These are phyloP conservation scores for Colletotrichum filicis DNA, from an alignment of 2,329 filamentous ascomycete genomes.

Conservation along the genomic window DNA sequence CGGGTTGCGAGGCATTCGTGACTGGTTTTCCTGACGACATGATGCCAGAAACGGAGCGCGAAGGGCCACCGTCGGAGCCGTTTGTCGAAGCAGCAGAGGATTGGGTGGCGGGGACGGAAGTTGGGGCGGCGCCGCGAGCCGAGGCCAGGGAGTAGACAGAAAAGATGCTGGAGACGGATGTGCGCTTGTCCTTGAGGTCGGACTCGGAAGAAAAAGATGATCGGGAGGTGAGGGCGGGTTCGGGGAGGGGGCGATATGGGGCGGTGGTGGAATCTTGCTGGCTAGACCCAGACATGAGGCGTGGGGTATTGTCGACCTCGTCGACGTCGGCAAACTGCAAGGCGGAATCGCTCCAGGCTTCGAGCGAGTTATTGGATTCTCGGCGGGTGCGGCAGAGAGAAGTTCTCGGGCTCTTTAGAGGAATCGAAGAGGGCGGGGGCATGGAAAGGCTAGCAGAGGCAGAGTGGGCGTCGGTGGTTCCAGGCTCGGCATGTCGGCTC, in stretches of 20 bases:
- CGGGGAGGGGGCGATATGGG: conserved; percentile 54
- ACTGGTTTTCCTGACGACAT: conserved; percentile 57
- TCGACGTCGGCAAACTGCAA: conserved; percentile 58
- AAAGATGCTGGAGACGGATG: conserved; percentile 79
- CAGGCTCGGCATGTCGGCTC: conserved; percentile 68
- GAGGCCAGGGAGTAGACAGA: conserved; percentile 79
- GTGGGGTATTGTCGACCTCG: conserved; percentile 61
- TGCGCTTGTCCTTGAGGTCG: conserved; percentile 74
- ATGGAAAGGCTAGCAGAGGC: conserved; percentile 73
- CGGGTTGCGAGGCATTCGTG: conserved; percentile 56
- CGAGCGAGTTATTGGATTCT: conserved; percentile 52
- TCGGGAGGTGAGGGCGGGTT: conserved; percentile 57
- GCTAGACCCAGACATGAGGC: conserved; percentile 50
- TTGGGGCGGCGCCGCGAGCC: conserved; percentile 60
- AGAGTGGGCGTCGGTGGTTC: conserved; percentile 65
- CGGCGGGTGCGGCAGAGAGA: conserved; percentile 54
- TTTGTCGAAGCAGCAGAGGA: conserved; percentile 64
- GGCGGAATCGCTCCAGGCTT: conserved; percentile 52
- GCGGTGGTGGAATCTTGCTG: conserved; percentile 39
- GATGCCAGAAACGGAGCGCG: conserved; percentile 57
- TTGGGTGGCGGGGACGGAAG: conserved; percentile 66
- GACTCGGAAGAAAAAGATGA: conserved; percentile 62
- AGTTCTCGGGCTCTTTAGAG: conserved; percentile 55
- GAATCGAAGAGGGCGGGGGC: conserved; percentile 61
- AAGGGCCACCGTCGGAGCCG: conserved; percentile 60